Base-by-base conservation (phyloP, 768 basidiomycete species). In the Rhodotorula babjevae region DNA sequence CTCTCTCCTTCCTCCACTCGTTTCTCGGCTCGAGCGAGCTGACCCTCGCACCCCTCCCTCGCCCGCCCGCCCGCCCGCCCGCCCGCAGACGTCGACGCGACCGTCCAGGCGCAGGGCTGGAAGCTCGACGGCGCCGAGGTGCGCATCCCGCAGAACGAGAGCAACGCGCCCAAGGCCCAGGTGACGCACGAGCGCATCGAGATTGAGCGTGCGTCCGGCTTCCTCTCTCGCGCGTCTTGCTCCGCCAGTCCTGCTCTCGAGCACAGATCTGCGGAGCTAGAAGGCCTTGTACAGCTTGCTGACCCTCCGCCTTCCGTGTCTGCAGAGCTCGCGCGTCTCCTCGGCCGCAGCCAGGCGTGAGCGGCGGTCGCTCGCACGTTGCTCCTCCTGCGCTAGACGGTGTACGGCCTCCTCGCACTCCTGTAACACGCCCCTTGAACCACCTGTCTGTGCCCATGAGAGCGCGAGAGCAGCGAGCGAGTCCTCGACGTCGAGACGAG, bases 131-230 rank as follows among this genome's bases (percentile, higher is more conserved):
- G 50, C 8, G 33, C 19, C 6, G 68, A 62, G 52, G 70, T 78
- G 29, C 58, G 72, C 59, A 49, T 78, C 10, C 72, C 77, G 44
- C 65, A 65, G 49, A 78, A 78, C 64, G 77, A 74, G 23, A 68
- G 67, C 68, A 78, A 78, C 68, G 63, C 75, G 21, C 75, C 75
- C 5, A 76, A 76, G 61, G 69, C 67, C 27, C 61, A 63, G 29
- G 72, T 78, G 47, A 71, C 71, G 44, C 73, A 68, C 65, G 77
- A 78, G 70, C 67, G 69, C n/a, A 73, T 78, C 52, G 72, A 72
- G 68, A 69, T 78, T 55, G 68, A 73, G 40, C 74, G 77, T 77
- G 42, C 65, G 77, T 74, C 44, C 29, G 10, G 8, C 2, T 53
- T 36, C 50, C 21, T 18, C 21, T 49, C 47, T 23, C 21, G 3